Conservation (phyloP, 2,329 filamentous ascomycete genomes). For the Colletotrichum sp. region DNA sequence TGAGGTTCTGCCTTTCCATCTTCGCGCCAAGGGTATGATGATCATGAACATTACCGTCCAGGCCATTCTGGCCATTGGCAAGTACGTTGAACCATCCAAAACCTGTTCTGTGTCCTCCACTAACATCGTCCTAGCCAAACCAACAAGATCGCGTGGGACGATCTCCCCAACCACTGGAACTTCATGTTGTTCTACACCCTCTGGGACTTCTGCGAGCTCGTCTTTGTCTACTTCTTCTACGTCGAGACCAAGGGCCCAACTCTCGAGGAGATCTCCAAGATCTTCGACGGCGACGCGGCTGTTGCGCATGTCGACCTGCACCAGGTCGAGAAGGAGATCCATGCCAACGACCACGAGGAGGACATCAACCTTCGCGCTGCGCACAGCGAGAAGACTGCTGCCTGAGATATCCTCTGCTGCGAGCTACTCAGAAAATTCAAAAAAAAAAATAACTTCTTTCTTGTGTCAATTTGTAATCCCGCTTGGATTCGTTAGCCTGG, state of each 20-base stretch:
- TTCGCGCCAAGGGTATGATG: constrained; percentile 65
- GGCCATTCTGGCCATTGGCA: constrained; percentile 64
- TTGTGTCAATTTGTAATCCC: constrained; percentile 6
- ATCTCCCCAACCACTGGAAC: constrained; percentile 65
- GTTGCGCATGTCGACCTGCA: constrained; percentile 60
- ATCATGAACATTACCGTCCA: constrained; percentile 70
- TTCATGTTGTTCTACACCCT: constrained; percentile 71
- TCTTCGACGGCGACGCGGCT: constrained; percentile 71
- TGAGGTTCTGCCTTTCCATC: constrained; percentile 63
- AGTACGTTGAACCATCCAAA: constrained; percentile 44
- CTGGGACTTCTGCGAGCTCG: constrained; percentile 65
- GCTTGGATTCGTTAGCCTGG: background rate
- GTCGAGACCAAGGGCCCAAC: constrained; percentile 75
- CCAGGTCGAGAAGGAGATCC: constrained; percentile 61
- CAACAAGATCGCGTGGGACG: constrained; percentile 68
- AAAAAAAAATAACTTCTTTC: background rate
- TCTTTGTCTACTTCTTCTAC: constrained; percentile 71
- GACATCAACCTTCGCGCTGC: constrained; percentile 31
- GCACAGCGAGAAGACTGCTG: constrained; percentile 25
- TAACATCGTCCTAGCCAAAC: constrained; percentile 52
- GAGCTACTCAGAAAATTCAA: background rate
- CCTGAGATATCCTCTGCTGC: background rate
- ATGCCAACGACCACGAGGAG: constrained; percentile 37
- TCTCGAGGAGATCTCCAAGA: constrained; percentile 72
- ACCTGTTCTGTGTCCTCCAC: background rate